These are phyloP conservation scores for Colletotrichum trifolii DNA, from an alignment of 2,329 filamentous ascomycete species.

Conservation along the genomic window DNA sequence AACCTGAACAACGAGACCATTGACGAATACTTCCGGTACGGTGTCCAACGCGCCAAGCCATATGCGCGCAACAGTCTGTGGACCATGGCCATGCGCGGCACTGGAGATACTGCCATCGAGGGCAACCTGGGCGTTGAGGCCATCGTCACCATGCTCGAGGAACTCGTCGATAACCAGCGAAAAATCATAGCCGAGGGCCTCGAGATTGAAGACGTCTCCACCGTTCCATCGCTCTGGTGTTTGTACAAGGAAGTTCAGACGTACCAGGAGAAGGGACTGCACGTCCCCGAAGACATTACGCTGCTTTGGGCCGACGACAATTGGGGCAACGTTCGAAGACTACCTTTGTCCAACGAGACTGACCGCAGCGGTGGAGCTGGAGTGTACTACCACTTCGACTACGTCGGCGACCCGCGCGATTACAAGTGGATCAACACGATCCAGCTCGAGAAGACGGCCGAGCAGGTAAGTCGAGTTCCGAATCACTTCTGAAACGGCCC, in stretches of 20 bases:
- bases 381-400: conserved; percentile 72
- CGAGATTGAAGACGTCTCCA: conserved; percentile 56
- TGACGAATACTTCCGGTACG: conserved; percentile 74
- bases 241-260: conserved; percentile 80
- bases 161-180: conserved; percentile 70
- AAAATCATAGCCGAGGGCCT: conserved; percentile 68
- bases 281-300: conserved; percentile 72
- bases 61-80: conserved; percentile 74
- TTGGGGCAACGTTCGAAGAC: conserved; percentile 71
- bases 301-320: conserved; percentile 78
- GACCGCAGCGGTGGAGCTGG: conserved; percentile 71
- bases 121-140: conserved; percentile 62
- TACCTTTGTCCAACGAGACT: conserved; percentile 70
- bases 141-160: conserved; percentile 68
- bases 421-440: conserved; percentile 74
- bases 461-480: conserved; percentile 47
- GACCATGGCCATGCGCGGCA: conserved; percentile 78
- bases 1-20: conserved; percentile 76
- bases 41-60: conserved; percentile 71
- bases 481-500: neutral
- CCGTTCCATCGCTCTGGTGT: conserved; percentile 77
- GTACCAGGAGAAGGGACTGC: conserved; percentile 73
- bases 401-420: conserved; percentile 58
- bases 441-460: conserved; percentile 69
- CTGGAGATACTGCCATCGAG: conserved; percentile 71